Evolutionary conservation across 768 basidiomycete species (phyloP).

Genomic region (Podaxis rugospora): DNA sequence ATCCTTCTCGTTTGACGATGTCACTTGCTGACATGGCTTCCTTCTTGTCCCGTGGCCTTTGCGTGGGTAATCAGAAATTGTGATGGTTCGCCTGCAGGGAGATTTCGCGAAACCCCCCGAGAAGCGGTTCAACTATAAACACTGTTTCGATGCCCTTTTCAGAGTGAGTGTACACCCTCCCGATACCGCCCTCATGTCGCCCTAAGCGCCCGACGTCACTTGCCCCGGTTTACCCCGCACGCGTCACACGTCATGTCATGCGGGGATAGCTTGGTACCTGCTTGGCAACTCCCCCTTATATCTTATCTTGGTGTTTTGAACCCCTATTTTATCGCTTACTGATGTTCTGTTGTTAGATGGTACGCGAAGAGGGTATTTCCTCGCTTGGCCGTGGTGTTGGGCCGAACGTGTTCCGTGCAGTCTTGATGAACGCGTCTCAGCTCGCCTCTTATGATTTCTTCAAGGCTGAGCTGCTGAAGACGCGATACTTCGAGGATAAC

Average conservation of each 20-base stretch:
- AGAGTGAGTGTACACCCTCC: slow-evolving; percentile 49
- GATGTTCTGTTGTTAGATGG: slow-evolving; percentile 51
- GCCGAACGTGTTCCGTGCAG: slow-evolving; percentile 82
- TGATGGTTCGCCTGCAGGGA: slow-evolving; percentile 87
- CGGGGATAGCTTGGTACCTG: slow-evolving; percentile 9
- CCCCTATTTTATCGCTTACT: slow-evolving; percentile 7
- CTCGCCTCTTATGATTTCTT: slow-evolving; percentile 94
- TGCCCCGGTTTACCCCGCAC: neutral
- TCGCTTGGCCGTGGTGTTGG: slow-evolving; percentile 73
- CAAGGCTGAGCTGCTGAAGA: slow-evolving; percentile 77
- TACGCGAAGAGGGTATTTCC: slow-evolving; percentile 77
- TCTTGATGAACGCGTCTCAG: slow-evolving; percentile 91
- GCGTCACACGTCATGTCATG: slow-evolving; percentile 10
- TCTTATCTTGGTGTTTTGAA: neutral
- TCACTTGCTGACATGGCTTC: neutral
- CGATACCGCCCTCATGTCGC: neutral
- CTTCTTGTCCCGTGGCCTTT: neutral
- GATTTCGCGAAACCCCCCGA: slow-evolving; percentile 88
- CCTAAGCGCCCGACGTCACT: neutral
- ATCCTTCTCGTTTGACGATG: neutral
- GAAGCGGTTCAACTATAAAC: slow-evolving; percentile 86
- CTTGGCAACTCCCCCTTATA: neutral
- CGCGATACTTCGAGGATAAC: slow-evolving; percentile 73
- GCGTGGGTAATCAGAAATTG: slow-evolving; percentile 47
- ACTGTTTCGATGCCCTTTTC: slow-evolving; percentile 85